Percentiles rank a stretch among this genome's conserved stretches.
These are phyloP conservation scores for Westerdykella aurantiaca DNA, from an alignment of 2,329 filamentous ascomycete species.

Conservation along the genomic window DNA sequence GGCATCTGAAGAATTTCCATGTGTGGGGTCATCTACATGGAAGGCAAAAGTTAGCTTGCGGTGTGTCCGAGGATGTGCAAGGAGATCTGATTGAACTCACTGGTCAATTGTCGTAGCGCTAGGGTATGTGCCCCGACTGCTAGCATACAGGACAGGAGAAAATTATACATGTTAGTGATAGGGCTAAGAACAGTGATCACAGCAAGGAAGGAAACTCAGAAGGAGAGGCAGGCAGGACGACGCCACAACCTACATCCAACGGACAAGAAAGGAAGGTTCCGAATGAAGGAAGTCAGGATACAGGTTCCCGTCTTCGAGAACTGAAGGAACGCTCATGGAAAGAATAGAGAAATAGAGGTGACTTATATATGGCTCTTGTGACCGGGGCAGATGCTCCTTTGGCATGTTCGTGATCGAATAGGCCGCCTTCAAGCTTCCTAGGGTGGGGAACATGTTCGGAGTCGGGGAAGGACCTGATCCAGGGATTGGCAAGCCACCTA, in stretches of 20 bases:
- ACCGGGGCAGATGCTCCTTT: too few relatives aligned
- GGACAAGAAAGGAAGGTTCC: not conserved
- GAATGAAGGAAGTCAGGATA: not conserved
- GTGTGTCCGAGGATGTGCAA: not conserved
- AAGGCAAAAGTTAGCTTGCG: not conserved
- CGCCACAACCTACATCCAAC: constrained; percentile 1
- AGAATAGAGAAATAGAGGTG: too few relatives aligned
- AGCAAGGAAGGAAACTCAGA: not conserved
- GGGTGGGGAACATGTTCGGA: too few relatives aligned
- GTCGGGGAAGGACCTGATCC: too few relatives aligned
- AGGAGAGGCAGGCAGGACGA: constrained; percentile 16
- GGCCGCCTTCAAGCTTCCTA: too few relatives aligned
- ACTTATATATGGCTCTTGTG: too few relatives aligned
- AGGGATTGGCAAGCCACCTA: too few relatives aligned
- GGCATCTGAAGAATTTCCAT: not conserved
- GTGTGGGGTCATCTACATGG: not conserved
- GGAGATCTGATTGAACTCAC: constrained; percentile 1
- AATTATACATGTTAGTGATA: constrained; percentile 19
- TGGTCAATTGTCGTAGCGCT: constrained; percentile 11
- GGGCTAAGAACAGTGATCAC: not conserved
- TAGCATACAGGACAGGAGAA: constrained; percentile 25
- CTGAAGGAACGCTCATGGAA: too few relatives aligned
- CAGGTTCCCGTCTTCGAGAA: too few relatives aligned
- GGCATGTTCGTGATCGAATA: too few relatives aligned
- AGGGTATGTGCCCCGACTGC: constrained; percentile 20